Base-by-base conservation (phyloP, 495 filamentous ascomycete genomes). In the Lasiosphaeria hispida region DNA sequence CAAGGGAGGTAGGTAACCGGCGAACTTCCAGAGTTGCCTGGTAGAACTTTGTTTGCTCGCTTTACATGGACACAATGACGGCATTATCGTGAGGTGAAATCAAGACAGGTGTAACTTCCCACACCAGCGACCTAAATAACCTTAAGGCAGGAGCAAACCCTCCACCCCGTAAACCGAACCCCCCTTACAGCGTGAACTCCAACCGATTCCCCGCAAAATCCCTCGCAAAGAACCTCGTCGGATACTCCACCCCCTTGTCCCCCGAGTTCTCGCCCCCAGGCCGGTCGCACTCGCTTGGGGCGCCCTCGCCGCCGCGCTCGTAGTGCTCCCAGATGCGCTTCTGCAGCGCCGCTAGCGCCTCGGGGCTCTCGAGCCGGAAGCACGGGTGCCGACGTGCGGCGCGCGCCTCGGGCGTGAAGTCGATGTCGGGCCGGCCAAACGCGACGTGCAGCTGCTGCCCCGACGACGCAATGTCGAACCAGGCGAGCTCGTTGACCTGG, bases 381-480 rank as follows among this genome's bases (percentile, higher is more conserved):
- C 83, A 87, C 1, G 84, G 83, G 47, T 87, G 84, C 2, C 82
- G 72, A 0, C 63, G 61, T 5, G 75, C 71, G 1, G 67, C 62
- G 10, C 50, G 36, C 10, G 63, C 61, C 3, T 52, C 53, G 1
- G 35, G 45, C 35, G 83, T 78, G 49, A 81, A 83, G 3, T 74
- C 72, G 0, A 18, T 42, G 0, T 64, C 62, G 9, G 55, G 45
- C 1, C 66, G 45, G 0, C 79, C 80, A 41, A 78, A 75, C 0
- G 75, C 78, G 11, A 87, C 69, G 53, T 87, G 84, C 9, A 87
- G 67, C 64, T 87, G 84, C 62, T 87, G 84, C 4, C 82, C 80
- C 10, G 77, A 78, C 2, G 73, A 64, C 2, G 65, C 77, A 48
- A 86, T 81, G 58, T 87, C 77, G 72, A 86, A 86, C 82, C 84